Evolutionary conservation across 2,329 filamentous ascomycete species (phyloP), one percentile per base, ranked within the genome.

Genomic region (Phialemonium atrogriseum): DNA sequence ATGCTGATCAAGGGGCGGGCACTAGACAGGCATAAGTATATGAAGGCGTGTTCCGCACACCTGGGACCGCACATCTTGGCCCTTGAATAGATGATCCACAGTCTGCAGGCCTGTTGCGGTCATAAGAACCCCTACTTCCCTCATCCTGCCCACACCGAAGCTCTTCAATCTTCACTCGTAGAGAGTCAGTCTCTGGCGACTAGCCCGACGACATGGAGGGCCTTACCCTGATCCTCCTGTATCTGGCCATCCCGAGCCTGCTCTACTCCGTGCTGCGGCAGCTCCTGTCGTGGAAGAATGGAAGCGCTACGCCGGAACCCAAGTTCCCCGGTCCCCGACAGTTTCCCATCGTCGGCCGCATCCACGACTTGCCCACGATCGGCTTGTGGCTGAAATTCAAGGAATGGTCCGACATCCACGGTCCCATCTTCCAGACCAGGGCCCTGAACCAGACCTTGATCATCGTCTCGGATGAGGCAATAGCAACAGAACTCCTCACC

Each of bases 341-440:
- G 39, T 66, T 60, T 32, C 66, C 66, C 23, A 45, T 70, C 14
- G 49, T 70, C 12, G 65, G 65, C 18, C 59, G 65, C 28, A 55
- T 69, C 10, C 65, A 68, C 40, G 66, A 70, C 37, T 41, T 70
- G 2, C 59, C 65, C 7, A 55, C 59, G 24, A 60, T 64, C 35
- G 49, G 51, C 14, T 51, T 68, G 46, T 69, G 65, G 66, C 56
- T 66, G 42, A 69, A 68, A 49, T 67, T 69, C 47, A 61, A 64
- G 41, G 59, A 64, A 39, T 65, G 61, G 62, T 58, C 58, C 10
- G 54, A 62, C 31, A 47, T 48, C 12, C 52, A 58, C 28, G 62
- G 62, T 0, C 60, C 61, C 3, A 64, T 66, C 38, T 66, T 60
- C 44, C 51, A 63, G 44, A 63, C 58, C 5, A 55, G 50, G 26